These are phyloP conservation scores for Hsuehochloa calcarea DNA, from an alignment of 176 grass and related monocot genomes.

Conservation along the genomic window DNA sequence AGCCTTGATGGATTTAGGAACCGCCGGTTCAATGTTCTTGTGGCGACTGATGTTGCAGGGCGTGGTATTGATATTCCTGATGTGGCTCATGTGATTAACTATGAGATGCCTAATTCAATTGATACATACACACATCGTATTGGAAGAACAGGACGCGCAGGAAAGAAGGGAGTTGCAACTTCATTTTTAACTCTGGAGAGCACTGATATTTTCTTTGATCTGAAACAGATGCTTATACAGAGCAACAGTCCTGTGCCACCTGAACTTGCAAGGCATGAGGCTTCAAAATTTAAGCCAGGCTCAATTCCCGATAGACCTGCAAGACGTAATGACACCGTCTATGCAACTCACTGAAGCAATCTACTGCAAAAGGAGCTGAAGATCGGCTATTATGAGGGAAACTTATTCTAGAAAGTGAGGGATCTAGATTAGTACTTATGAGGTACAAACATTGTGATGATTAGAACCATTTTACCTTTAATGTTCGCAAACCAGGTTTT, in stretches of 20 bases:
- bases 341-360: conserved; percentile 48
- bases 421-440: conserved; percentile 34
- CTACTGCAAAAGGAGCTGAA: neutral
- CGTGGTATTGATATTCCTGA: conserved; percentile 99
- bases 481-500: conserved; percentile 8
- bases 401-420: conserved; percentile 17
- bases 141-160: conserved; percentile 89
- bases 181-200: conserved; percentile 84
- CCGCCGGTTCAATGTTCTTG: conserved; percentile 93
- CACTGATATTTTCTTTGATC: conserved; percentile 87
- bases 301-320: conserved; percentile 82
- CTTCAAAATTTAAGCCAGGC: conserved; percentile 92
- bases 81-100: conserved; percentile 97
- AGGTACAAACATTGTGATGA: conserved; percentile 39
- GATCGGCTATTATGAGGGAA: neutral
- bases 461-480: conserved; percentile 15
- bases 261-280: conserved; percentile 93
- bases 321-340: conserved; percentile 83
- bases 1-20: conserved; percentile 96
- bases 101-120: conserved; percentile 77
- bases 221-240: conserved; percentile 97
- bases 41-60: conserved; percentile 93
- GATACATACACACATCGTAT: conserved; percentile 97
- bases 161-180: conserved; percentile 85
- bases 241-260: conserved; percentile 92